Evolutionary conservation across 139 green algal genomes (phyloP).

Genomic region (Coccomyxa sp.): DNA sequence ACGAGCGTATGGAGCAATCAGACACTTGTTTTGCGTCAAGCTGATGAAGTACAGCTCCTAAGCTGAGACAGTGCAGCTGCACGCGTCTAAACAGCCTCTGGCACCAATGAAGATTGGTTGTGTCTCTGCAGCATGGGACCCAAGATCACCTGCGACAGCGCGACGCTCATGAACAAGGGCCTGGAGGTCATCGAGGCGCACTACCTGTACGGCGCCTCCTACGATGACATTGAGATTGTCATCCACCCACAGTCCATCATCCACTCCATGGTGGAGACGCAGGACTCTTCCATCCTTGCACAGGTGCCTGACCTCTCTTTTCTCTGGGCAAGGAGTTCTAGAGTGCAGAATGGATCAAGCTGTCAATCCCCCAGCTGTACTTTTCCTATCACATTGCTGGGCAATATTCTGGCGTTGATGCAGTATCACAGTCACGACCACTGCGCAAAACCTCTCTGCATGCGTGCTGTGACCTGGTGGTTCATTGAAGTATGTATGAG

Average conservation of each 20-base stretch:
- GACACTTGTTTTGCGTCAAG: no score
- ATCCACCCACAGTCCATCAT: slow-evolving; percentile 99
- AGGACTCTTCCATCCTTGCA: slow-evolving; percentile 92
- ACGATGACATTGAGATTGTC: slow-evolving; percentile 99
- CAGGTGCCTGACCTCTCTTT: slow-evolving; percentile 49
- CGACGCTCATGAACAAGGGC: slow-evolving; percentile 99
- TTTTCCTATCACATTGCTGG: no score
- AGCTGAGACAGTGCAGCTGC: no score
- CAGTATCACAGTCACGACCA: no score
- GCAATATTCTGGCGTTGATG: no score
- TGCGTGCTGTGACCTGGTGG: no score
- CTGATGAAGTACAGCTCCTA: background rate
- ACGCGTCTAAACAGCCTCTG: no score
- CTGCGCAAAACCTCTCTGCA: no score
- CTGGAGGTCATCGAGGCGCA: slow-evolving; percentile 98
- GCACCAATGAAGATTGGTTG: no score
- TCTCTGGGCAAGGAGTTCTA: background rate
- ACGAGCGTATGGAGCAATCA: no score
- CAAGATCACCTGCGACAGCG: slow-evolving; percentile 97
- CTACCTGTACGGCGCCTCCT: slow-evolving; percentile 95
- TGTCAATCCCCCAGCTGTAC: no score
- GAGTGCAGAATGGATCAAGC: no score
- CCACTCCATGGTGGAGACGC: slow-evolving; percentile 98
- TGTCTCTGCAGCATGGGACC: slow-evolving; percentile 72
- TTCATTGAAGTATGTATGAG: background rate